Evolutionary conservation across 257 asterid genomes (phyloP).

Genomic region (Solanum sejunctum): DNA sequence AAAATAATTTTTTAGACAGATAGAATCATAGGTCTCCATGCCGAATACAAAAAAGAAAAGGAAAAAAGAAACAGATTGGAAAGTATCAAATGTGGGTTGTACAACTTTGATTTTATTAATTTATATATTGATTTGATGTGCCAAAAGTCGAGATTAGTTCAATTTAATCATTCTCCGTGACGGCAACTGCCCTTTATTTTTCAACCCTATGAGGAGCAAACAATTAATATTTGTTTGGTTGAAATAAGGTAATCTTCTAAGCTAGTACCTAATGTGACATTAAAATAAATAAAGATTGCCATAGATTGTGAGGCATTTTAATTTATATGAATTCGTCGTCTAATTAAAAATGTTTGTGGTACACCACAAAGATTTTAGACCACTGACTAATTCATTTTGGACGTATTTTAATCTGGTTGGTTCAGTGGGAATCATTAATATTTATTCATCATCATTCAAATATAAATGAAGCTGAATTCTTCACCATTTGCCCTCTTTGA

Average conservation of each 20-base stretch:
- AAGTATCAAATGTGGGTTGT: background rate
- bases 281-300: background rate
- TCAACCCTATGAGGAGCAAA: background rate
- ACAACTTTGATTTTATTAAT: background rate
- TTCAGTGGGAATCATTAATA: background rate
- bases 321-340: background rate
- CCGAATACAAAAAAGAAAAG: background rate
- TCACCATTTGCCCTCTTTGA: background rate
- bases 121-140: background rate
- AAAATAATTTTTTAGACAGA: background rate
- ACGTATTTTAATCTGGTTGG: background rate
- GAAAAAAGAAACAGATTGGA: background rate
- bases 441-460: background rate
- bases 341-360: background rate
- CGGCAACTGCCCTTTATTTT: background rate
- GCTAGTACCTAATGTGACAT: background rate
- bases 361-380: background rate
- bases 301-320: background rate
- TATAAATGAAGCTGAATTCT: background rate
- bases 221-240: background rate
- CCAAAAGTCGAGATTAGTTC: background rate
- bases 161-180: slow-evolving; percentile 2
- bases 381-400: background rate
- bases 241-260: background rate
- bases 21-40: background rate